Conservation (phyloP, 129 eudicot genomes). For the Centella asiatica region DNA sequence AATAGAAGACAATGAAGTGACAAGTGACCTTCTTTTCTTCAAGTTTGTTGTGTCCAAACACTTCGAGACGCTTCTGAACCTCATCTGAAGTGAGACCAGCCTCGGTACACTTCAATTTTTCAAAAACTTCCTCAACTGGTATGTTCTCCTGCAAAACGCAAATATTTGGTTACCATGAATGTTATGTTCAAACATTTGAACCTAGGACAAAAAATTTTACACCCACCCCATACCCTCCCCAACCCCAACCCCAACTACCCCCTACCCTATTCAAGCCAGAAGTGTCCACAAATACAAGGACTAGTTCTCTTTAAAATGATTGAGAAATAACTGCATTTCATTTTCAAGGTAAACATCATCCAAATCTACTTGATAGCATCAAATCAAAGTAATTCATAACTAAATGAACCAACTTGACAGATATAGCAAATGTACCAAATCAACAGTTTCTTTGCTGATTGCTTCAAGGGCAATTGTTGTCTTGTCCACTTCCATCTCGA, state of each 20-base stretch:
- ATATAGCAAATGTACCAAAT: slow-evolving; percentile 30
- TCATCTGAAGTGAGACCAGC: slow-evolving; percentile 49
- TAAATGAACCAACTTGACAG: background rate
- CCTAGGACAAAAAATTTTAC: too few relatives aligned
- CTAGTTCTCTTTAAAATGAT: too few relatives aligned
- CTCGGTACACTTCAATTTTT: slow-evolving; percentile 44
- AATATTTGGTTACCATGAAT: slow-evolving; percentile 6
- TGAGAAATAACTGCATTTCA: too few relatives aligned
- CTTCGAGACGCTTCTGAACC: slow-evolving; percentile 42
- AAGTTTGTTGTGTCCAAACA: slow-evolving; percentile 52
- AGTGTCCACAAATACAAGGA: too few relatives aligned
- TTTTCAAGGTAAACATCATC: too few relatives aligned
- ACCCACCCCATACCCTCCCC: background rate
- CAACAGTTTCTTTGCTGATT: slow-evolving; percentile 56
- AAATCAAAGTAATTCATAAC: too few relatives aligned
- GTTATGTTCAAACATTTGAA: too few relatives aligned
- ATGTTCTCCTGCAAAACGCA: slow-evolving; percentile 38
- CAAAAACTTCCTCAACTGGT: slow-evolving; percentile 52
- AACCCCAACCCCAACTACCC: too few relatives aligned
- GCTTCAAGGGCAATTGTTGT: slow-evolving; percentile 38
- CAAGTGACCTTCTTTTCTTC: slow-evolving; percentile 48
- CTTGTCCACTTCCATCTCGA: slow-evolving; percentile 36
- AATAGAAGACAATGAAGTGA: slow-evolving; percentile 2
- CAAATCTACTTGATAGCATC: too few relatives aligned
- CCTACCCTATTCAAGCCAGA: too few relatives aligned